Evolutionary conservation across 345 rosid species (phyloP).

Genomic region (Abelmoschus esculentus): DNA sequence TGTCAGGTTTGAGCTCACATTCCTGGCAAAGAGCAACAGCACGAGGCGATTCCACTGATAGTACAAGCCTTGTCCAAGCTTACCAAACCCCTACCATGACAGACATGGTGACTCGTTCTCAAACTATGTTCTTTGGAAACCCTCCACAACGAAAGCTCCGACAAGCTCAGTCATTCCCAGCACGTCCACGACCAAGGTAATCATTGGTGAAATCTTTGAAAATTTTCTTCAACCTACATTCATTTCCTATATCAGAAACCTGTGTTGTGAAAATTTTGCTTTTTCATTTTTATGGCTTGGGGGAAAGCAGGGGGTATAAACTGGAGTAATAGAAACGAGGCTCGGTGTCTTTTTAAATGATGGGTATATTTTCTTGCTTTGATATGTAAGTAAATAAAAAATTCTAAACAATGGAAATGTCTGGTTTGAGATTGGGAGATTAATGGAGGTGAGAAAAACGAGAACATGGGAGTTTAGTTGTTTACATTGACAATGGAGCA

Average conservation of each 20-base stretch:
- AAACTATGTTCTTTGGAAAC: neutral
- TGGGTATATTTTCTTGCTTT: conserved; percentile 26
- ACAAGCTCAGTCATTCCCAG: neutral
- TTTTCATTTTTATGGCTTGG: conserved; percentile 17
- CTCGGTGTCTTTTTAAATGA: conserved; percentile 5
- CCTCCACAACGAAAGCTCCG: neutral
- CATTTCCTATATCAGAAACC: conserved; percentile 20
- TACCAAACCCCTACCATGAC: neutral
- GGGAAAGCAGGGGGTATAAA: conserved; percentile 15
- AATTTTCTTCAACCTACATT: conserved; percentile 22
- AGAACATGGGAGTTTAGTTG: neutral
- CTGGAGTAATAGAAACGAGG: conserved; percentile 15
- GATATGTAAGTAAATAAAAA: conserved; percentile 17
- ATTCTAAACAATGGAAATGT: conserved; percentile 5
- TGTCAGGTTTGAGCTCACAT: conserved; percentile 93
- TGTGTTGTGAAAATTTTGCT: neutral
- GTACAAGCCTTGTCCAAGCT: conserved; percentile 42
- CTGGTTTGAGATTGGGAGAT: conserved; percentile 7
- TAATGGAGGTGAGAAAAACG: neutral
- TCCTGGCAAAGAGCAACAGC: conserved; percentile 99
- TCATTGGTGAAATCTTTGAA: neutral
- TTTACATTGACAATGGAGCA: neutral
- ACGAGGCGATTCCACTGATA: conserved; percentile 73
- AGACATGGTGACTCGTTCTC: neutral
- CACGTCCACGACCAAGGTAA: neutral